phyloP scores from a whole-genome alignment of 2,329 filamentous ascomycete genomes.

The Pseudomassariella vexata region DNA sequence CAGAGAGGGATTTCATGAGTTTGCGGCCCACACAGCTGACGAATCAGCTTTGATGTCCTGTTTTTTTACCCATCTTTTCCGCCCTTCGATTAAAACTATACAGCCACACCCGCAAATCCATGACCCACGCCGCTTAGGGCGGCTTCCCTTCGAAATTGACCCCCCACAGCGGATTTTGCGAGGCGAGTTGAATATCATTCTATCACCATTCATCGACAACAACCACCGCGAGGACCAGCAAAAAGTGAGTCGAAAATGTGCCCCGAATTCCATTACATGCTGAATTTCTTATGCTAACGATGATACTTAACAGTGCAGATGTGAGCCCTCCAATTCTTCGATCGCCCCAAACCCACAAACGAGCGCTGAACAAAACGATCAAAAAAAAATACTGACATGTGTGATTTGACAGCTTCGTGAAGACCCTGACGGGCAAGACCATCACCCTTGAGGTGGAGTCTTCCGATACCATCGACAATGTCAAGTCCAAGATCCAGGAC shows the following conservation, averaged over 20 bases:
- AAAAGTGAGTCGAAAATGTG: conserved; percentile 48
- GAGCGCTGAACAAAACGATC: conserved; percentile 17
- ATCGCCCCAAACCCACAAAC: conserved; percentile 20
- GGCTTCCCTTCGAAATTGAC: conserved; percentile 20
- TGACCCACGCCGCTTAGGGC: conserved; percentile 8
- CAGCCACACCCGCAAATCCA: conserved; percentile 2
- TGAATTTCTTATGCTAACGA: conserved; percentile 39
- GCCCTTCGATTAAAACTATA: no score
- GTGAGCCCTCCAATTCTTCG: conserved; percentile 50
- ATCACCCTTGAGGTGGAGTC: conserved; percentile 99
- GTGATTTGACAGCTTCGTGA: conserved; percentile 76
- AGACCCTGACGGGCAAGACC: conserved; percentile 99
- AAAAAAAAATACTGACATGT: conserved; percentile 15
- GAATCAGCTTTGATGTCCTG: no score
- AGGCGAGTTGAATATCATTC: conserved; percentile 30
- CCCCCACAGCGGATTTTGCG: conserved; percentile 33
- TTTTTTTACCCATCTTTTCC: no score
- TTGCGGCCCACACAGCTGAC: no score
- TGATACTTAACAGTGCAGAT: conserved; percentile 69
- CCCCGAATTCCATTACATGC: conserved; percentile 16
- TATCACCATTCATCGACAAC: conserved; percentile 31
- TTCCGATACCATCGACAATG: conserved; percentile 98
- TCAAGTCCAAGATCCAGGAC: conserved; percentile 99
- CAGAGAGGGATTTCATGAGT: no score
- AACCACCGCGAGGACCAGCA: conserved; percentile 43